These are phyloP conservation scores for Tulasnella sp. DNA, from an alignment of 768 basidiomycete genomes.

Conservation along the genomic window DNA sequence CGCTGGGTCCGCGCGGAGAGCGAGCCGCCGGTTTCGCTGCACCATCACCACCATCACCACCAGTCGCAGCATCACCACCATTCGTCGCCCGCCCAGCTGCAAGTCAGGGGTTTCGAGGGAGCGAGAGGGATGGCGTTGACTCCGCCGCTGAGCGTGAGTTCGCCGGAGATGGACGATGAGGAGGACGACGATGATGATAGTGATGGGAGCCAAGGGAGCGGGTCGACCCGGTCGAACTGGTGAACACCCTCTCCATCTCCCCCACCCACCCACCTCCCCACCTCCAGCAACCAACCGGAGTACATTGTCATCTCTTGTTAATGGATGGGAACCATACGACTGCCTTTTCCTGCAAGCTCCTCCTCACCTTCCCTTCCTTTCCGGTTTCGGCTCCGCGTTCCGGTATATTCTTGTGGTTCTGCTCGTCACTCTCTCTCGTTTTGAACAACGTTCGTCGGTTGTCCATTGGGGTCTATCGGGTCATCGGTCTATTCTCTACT, in stretches of 20 bases:
- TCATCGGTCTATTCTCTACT: neutral
- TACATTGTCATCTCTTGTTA: no score
- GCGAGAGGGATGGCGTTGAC: neutral
- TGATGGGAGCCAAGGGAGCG: constrained; percentile 13
- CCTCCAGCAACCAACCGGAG: neutral
- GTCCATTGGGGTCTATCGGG: neutral
- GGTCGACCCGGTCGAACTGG: neutral
- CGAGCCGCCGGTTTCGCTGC: constrained; percentile 1
- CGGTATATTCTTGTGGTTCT: neutral
- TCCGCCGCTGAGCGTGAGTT: constrained; percentile 4
- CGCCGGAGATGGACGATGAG: constrained; percentile 15
- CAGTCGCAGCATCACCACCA: neutral
- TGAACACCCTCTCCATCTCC: neutral
- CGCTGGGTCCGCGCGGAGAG: neutral
- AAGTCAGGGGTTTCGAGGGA: neutral
- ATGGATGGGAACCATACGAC: no score
- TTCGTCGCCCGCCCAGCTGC: neutral
- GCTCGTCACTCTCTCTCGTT: neutral
- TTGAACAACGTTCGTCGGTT: neutral
- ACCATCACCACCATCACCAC: neutral
- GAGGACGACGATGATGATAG: constrained; percentile 6
- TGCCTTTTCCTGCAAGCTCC: neutral
- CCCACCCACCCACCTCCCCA: no score
- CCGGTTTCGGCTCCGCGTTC: constrained; percentile 3
- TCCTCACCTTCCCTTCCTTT: neutral